Evolutionary conservation across 345 rosid species (phyloP), one percentile per base, ranked within the genome.

Genomic region (Pseudoturritis turrita): DNA sequence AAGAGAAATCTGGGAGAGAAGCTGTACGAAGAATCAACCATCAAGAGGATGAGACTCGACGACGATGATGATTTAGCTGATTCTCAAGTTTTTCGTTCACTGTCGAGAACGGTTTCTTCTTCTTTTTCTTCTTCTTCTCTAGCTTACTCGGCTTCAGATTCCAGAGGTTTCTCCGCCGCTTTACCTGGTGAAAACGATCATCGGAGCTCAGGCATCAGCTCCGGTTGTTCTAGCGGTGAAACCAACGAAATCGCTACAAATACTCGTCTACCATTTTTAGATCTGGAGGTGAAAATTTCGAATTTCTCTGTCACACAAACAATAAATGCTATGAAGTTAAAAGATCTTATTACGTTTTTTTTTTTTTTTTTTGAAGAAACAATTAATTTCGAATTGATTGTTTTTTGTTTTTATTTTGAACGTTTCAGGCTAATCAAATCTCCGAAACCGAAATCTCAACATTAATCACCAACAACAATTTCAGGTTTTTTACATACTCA

Each of bases 231-330:
- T 47, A 82, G 79, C 77, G 78, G 62, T 37, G 85, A 71, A 46
- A 73, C 83, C 14, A 70, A 49, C 58, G 78, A 72, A 31, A 57
- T 70, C 49, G 71, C 72, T 62, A 62, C 71, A 39, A 75, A 87
- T 35, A 65, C 62, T 51, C 56, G 70, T 54, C 65, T 62, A 28
- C 74, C 71, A 37, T 43, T 60, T 39, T 46, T 70, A 79, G 92
- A 88, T 88, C 88, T 80, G 52, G 72, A 86, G 88, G 92, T 84
- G 56, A 33, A 9, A 8, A 12, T 58, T 45, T 61, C 37, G 4
- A 56, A 21, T 72, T 62, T 35, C 7, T 62, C 46, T 46, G 10
- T 63, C 21, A 17, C 33, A 29, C 12, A 23, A 43, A 7, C 25
- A 53, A 40, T 72, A 62, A 72, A 72, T 72, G 69, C 46, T 60